These are phyloP conservation scores for Xylariales sp. DNA, from an alignment of 2,329 filamentous ascomycete species.

Conservation along the genomic window DNA sequence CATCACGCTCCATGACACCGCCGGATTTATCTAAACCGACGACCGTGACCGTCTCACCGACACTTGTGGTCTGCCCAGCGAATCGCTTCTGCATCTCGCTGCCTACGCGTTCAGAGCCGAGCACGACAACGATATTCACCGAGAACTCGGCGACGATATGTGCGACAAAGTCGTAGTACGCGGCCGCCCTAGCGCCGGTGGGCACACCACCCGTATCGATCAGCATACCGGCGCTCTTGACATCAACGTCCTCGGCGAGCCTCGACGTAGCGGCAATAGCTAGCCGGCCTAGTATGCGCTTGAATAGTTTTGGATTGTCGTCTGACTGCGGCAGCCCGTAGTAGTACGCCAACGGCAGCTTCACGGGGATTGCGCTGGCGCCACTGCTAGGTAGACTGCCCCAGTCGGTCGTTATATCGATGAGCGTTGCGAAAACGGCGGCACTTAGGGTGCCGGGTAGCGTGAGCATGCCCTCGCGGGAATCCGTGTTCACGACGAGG, in stretches of 20 bases:
- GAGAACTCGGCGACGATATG: constrained; percentile 75
- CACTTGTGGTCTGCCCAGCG: constrained; percentile 62
- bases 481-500: constrained; percentile 85
- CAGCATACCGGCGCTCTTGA: constrained; percentile 80
- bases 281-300: constrained; percentile 78
- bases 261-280: constrained; percentile 82
- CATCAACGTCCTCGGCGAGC: constrained; percentile 78
- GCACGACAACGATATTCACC: constrained; percentile 81
- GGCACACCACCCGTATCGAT: constrained; percentile 83
- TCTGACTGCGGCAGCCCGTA: constrained; percentile 81
- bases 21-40: constrained; percentile 86
- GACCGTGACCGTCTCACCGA: constrained; percentile 77
- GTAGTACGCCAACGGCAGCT: constrained; percentile 90
- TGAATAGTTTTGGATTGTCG: constrained; percentile 78
- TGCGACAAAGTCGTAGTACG: constrained; percentile 79
- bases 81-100: constrained; percentile 80
- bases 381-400: constrained; percentile 92
- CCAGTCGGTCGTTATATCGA: constrained; percentile 86
- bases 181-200: constrained; percentile 53
- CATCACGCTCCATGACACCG: constrained; percentile 82
- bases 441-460: constrained; percentile 86
- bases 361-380: constrained; percentile 87
- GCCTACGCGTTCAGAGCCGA: constrained; percentile 82
- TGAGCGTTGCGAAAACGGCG: constrained; percentile 84
- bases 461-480: constrained; percentile 80